Evolutionary conservation across 257 asterid genomes (phyloP), one percentile per base, ranked within the genome.

Genomic region (Leptodermis oblonga): DNA sequence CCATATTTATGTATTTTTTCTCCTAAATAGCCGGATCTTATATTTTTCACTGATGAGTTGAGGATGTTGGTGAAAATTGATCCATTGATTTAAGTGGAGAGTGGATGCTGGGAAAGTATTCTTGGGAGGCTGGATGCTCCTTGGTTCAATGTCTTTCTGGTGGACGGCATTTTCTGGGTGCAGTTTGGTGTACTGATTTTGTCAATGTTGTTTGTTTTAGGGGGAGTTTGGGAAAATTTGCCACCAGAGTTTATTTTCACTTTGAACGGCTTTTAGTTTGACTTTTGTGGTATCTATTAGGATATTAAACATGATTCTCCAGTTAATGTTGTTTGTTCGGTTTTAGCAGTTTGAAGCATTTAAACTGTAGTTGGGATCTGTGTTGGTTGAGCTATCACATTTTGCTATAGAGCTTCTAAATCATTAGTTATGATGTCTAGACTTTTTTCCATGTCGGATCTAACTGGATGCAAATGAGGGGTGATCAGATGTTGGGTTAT

Each of bases 331-430:
- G 20, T 2, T 6, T 55, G 15, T 55, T 55, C 4, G 10, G 3
- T 55, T 28, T 55, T 55, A 53, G 60, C 60, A n/a, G 60, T 53
- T 53, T 30, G 26, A 53, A 53, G 60, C 26, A 53, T 53, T 53
- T 9, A 22, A 53, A 23, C 60, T 53, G n/a, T 22, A 53, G 25
- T 55, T 15, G 28, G 13, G 20, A 23, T 55, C 31, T 22, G 33
- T 54, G 36, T 33, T 22, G 61, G 36, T 54, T 55, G 11, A 55
- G 22, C 62, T 25, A 25, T 55, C 20, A 25, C 8, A 55, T 2
- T 25, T 10, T 55, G 37, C 30, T 25, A 2, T 28, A 55, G 11
- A 10, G 20, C n/a, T 56, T 13, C 7, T 10, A 41, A 41, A 41
- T 5, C 45, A 41, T 41, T 10, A 5, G 45, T 41, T 20, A 14